Evolutionary conservation across 225 moss, liverwort and hornwort species (phyloP).

Genomic region (Polytrichum formosum): DNA sequence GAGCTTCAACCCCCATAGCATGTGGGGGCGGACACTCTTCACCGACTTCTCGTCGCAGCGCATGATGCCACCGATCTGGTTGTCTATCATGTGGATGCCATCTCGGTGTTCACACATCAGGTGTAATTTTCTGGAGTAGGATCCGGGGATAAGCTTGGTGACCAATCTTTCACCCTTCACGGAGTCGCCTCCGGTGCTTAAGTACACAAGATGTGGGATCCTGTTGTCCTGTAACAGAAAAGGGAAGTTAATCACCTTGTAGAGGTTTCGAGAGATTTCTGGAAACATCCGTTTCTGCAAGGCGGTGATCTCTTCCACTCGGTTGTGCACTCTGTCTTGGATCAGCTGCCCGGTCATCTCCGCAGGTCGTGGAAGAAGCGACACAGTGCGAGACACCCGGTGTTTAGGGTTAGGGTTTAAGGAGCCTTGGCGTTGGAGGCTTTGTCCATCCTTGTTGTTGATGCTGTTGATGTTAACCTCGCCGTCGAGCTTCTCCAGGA

Average conservation of each 20-base stretch:
- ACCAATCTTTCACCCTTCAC: constrained; percentile 55
- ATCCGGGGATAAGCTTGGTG: constrained; percentile 41
- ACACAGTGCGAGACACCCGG: constrained; percentile 50
- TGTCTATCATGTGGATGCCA: constrained; percentile 57
- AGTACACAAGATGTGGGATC: constrained; percentile 45
- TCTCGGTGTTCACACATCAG: constrained; percentile 69
- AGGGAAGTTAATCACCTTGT: constrained; percentile 43
- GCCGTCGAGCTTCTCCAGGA: constrained; percentile 42
- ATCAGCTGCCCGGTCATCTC: constrained; percentile 51
- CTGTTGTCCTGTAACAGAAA: constrained; percentile 39
- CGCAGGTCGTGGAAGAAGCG: constrained; percentile 45
- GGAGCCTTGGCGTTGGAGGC: not conserved
- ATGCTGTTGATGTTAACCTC: constrained; percentile 21
- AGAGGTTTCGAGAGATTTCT: constrained; percentile 39
- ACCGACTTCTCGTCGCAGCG: constrained; percentile 50
- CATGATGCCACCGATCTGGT: constrained; percentile 57
- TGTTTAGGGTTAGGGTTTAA: not conserved
- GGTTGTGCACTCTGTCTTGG: constrained; percentile 16
- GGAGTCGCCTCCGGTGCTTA: constrained; percentile 43
- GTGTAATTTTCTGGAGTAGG: constrained; percentile 52
- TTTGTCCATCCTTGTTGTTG: not conserved
- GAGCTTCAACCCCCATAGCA: constrained; percentile 55
- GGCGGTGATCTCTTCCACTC: constrained; percentile 14
- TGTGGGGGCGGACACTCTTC: constrained; percentile 46
- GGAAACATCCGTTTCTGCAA: constrained; percentile 34